Base-by-base conservation (phyloP, 148 eudicot species). In the Vaccinium vitisidaea region DNA sequence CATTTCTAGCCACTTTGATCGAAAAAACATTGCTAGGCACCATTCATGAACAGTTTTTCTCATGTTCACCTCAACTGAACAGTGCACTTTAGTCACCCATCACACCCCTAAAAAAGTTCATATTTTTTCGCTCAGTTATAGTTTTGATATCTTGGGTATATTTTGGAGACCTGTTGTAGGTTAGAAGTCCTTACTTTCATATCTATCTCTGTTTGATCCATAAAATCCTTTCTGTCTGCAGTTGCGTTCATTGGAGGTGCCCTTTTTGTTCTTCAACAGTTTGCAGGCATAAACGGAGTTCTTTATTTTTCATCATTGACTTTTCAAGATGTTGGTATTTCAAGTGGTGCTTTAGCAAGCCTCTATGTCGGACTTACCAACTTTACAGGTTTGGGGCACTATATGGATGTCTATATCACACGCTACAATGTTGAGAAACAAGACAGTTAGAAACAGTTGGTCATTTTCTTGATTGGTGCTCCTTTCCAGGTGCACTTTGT, bases 251-350 rank as follows among this genome's bases (percentile, higher is more conserved):
- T 90, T 19, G 98, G 98, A 87, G 98, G 95, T 84, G 80, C 92
- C 82, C 96, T 93, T 82, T 94, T 94, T 86, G 82, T 91, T 39
- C 91, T 93, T 65, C 98, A 94, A 76, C 98, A 93, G 85, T 92
- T 94, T 88, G 95, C 98, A 18, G 98, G 98, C 69, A 92, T 93
- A 86, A 94, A 94, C 85, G 96, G 94, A 53, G 95, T 93, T 84
- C 93, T 94, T 63, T 93, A 93, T 80, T 94, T 93, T 86, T 94
- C 98, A 13, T 94, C 98, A 59, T 86, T 94, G 90, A 92, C 95
- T 76, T 93, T 94, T 83, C 87, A 88, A 88, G 98, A 92, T 88
- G 95, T 93, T 89, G 98, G 98, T 83, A 92, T 94, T 81, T 82
- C 91, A n/a, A 92, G 88, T 67, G 90, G 92, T 81, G 93, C 93